Base-by-base conservation (phyloP, 495 filamentous ascomycete genomes). In the Penicillium antarcticum region DNA sequence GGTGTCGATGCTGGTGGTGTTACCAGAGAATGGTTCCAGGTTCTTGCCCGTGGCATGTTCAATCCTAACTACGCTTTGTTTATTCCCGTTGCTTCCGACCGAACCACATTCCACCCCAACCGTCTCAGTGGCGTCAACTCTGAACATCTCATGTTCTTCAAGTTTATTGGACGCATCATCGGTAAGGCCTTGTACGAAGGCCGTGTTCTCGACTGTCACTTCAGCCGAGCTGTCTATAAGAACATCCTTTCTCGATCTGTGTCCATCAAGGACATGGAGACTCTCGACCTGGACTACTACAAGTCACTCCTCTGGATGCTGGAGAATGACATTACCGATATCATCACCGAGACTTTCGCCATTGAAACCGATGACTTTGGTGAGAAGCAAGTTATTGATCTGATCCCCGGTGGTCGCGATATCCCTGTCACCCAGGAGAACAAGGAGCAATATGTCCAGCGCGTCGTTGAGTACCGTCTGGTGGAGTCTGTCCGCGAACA, bases 231-330 rank as follows among this genome's bases (percentile, higher is more conserved):
- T 7, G 95, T 99, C 42, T 99, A 99, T 76, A 97, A 97, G 77
- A 84, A 87, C 53, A 97, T 99, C 51, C 81, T 99, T 29, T 89
- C 95, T 53, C 91, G 94, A 60, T 80, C 90, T 5, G 94, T 97
- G 29, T 96, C 91, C 4, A 87, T 97, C 69, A 99, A 97, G 77
- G 94, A 99, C 56, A 97, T 99, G 94, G 94, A 99, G 68, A 96
- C 94, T 12, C 86, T 99, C 45, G 94, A 99, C 68, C 84, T 96
- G 18, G 91, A 97, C 56, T 97, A 97, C 75, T 96, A 97, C 80
- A 97, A 99, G 67, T 96, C 92, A n/a, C 82, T 99, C 7, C 80
- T 91, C 35, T 99, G 94, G 94, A 97, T 99, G 87, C 80, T 97
- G 43, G 89, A 95, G 61, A 97, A 97, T 67, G 91, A 97, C 65